These are phyloP conservation scores for Aspergillus diversus DNA, from an alignment of 495 filamentous ascomycete genomes.

Conservation along the genomic window DNA sequence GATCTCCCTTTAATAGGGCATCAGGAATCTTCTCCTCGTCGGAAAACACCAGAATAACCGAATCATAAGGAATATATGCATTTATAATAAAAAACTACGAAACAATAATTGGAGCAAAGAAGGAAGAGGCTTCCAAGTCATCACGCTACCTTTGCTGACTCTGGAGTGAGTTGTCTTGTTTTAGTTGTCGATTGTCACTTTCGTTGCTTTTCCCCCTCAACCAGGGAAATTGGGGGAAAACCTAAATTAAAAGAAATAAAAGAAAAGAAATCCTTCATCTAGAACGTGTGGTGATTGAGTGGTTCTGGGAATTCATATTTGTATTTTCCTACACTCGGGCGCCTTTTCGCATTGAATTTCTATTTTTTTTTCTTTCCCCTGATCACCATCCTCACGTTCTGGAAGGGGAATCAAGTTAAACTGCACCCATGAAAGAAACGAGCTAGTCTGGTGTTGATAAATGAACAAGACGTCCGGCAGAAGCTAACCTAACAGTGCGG, in stretches of 20 bases:
- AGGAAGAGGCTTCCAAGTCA: background rate
- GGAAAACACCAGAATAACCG: no score
- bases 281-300: constrained; percentile 17
- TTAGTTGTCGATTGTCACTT: background rate
- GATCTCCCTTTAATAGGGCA: no score
- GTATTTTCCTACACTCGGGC: background rate
- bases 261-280: constrained; percentile 2
- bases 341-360: background rate
- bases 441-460: constrained; percentile 12
- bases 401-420: constrained; percentile 15
- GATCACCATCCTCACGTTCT: constrained; percentile 14
- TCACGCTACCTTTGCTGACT: constrained; percentile 3
- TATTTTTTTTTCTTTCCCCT: constrained; percentile 1
- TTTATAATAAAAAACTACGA: no score
- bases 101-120: background rate
- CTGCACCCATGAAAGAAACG: constrained; percentile 18
- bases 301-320: constrained; percentile 3
- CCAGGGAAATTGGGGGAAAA: background rate
- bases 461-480: constrained; percentile 9
- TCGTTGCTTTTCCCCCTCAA: constrained; percentile 8
- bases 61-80: no score
- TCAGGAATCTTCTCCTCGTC: no score
- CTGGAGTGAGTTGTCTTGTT: constrained; percentile 15
- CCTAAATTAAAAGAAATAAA: background rate
- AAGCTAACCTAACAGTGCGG: constrained; percentile 14